Evolutionary conservation across 2,329 filamentous ascomycete genomes (phyloP).

Genomic region (Calycina herbarum): DNA sequence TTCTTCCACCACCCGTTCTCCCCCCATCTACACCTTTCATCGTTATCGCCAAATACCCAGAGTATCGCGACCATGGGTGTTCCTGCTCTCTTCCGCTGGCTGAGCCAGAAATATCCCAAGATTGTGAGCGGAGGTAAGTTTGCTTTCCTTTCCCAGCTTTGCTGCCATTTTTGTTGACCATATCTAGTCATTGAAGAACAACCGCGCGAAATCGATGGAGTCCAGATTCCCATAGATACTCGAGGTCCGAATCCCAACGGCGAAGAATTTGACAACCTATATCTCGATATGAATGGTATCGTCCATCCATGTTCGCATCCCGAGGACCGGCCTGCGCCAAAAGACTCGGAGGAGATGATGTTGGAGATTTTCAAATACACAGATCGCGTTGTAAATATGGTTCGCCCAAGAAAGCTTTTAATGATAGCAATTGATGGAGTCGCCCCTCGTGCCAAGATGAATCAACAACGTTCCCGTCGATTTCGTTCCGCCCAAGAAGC

Average conservation of each 20-base stretch:
- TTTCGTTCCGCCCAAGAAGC: slow-evolving; percentile 95
- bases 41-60: background rate
- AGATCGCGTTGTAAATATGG: slow-evolving; percentile 98
- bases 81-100: slow-evolving; percentile 70
- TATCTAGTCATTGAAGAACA: slow-evolving; percentile 86
- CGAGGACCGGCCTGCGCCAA: slow-evolving; percentile 86
- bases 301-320: slow-evolving; percentile 98
- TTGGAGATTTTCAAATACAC: slow-evolving; percentile 97
- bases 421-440: slow-evolving; percentile 99
- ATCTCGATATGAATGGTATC: slow-evolving; percentile 99
- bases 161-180: slow-evolving; percentile 72
- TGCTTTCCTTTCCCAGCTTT: background rate
- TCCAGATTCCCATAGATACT: slow-evolving; percentile 79
- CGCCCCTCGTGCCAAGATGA: slow-evolving; percentile 98
- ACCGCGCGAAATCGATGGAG: slow-evolving; percentile 79
- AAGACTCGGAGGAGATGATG: slow-evolving; percentile 99
- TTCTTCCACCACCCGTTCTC: background rate
- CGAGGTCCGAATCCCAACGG: slow-evolving; percentile 90
- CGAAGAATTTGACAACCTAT: slow-evolving; percentile 96
- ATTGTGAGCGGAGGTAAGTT: slow-evolving; percentile 58
- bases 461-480: slow-evolving; percentile 93
- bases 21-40: background rate
- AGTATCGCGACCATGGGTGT: slow-evolving; percentile 30
- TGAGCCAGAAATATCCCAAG: slow-evolving; percentile 96
- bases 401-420: slow-evolving; percentile 88